These are phyloP conservation scores for Carex scoparia DNA, from an alignment of 176 grass and related monocot species.

Conservation along the genomic window DNA sequence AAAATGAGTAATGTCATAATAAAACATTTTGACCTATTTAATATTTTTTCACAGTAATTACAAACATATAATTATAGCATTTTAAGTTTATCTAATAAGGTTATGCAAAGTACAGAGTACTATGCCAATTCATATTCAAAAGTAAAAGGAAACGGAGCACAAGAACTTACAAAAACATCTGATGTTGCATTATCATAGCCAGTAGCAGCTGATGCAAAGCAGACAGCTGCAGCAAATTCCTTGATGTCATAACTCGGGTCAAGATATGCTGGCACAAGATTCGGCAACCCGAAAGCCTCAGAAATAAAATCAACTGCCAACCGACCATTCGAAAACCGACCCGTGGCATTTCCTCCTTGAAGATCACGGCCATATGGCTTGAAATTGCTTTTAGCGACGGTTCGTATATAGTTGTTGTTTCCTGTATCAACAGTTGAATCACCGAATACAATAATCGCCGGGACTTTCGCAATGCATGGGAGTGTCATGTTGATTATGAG, in stretches of 20 bases:
- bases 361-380: conserved; percentile 79
- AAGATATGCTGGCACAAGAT: conserved; percentile 60
- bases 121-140: conserved; percentile 4
- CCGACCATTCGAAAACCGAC: conserved; percentile 72
- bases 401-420: conserved; percentile 77
- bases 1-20: neutral
- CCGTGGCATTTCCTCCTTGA: conserved; percentile 16
- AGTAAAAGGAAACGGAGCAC: neutral
- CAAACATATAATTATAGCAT: neutral
- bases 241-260: conserved; percentile 41
- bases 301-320: conserved; percentile 75
- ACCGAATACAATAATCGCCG: conserved; percentile 79
- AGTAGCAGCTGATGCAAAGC: conserved; percentile 75
- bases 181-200: conserved; percentile 80
- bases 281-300: conserved; percentile 63
- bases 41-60: neutral
- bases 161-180: conserved; percentile 44
- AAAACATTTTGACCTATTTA: neutral
- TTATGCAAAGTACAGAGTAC: neutral
- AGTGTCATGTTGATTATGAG: neutral
- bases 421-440: conserved; percentile 86
- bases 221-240: conserved; percentile 45
- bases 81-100: neutral
- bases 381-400: conserved; percentile 63
- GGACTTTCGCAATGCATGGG: conserved; percentile 17